Evolutionary conservation across 2,329 filamentous ascomycete genomes (phyloP), one percentile per base, ranked within the genome.

Genomic region (Akanthomyces uredinophilus): DNA sequence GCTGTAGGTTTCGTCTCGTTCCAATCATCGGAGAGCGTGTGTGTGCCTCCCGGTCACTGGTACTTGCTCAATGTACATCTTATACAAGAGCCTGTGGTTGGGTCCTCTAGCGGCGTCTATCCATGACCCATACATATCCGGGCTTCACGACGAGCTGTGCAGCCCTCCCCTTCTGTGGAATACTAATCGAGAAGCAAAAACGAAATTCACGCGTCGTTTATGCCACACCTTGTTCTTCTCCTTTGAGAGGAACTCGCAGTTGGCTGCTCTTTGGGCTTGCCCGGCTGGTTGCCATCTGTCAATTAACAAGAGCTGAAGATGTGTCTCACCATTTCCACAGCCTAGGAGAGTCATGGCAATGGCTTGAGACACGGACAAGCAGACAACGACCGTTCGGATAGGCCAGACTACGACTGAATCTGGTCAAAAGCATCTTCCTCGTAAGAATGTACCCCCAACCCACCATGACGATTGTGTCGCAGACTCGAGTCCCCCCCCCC

Each of bases 1-100:
- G 60, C 60, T 62, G 60, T 58, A 58, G 47, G 60, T 52, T 62
- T 61, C 43, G 35, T 16, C 16, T 52, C 22, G 27, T 54, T 41
- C 41, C 58, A 44, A 27, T 37, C 37, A 60, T 13, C 13, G 14
- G 49, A 35, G 32, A 35, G 32, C 32, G 10, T 37, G 14, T 24
- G 32, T 11, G 10, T 37, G 14, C 18, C 14, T 13, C n/a, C 22
- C 11, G 20, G 56, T 52, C 56, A 35, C 22, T 50, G 56, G 35
- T 60, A 35, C 47, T 22, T 35, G 22, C 6, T 35, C 3, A 5
- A 50, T 43, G 22, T 29, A 37, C 11, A 29, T 29, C 27, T 29
- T 29, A 29, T 6, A 29, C 16, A 16, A 18, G 5, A 51, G 18
- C 29, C 18, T 16, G n/a, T 11, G 13, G 20, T n/a, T 52, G 37